phyloP scores from a whole-genome alignment of 345 rosid genomes.

The Raphanus sativus region DNA sequence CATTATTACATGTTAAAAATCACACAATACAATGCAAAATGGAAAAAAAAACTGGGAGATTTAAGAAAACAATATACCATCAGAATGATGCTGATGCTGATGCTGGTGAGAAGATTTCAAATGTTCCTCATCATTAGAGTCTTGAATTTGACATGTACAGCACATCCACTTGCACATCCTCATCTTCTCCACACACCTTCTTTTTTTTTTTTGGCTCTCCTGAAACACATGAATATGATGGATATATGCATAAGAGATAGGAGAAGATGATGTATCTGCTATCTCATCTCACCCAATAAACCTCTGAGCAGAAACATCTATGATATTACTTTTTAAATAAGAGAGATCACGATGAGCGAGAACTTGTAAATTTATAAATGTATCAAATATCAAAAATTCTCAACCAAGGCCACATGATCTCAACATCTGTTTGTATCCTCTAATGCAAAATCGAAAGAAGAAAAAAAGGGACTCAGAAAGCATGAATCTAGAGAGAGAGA shows the following conservation, averaged over 20 bases:
- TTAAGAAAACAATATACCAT: slow-evolving; percentile 44
- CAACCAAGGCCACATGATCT: too few species aligned
- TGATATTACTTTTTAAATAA: background rate
- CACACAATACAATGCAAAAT: background rate
- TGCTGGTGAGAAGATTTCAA: slow-evolving; percentile 55
- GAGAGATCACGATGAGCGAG: slow-evolving; percentile 4
- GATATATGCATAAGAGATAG: slow-evolving; percentile 2
- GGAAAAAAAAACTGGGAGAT: background rate
- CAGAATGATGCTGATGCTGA: slow-evolving; percentile 29
- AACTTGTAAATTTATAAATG: too few species aligned
- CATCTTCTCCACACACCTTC: slow-evolving; percentile 41
- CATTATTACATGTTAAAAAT: background rate
- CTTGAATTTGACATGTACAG: slow-evolving; percentile 82
- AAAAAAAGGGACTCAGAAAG: background rate
- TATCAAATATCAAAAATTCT: too few species aligned
- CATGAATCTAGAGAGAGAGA: slow-evolving; percentile 1
- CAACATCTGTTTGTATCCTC: too few species aligned
- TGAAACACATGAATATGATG: slow-evolving; percentile 4
- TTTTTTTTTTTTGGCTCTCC: slow-evolving; percentile 11
- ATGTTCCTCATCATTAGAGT: slow-evolving; percentile 64
- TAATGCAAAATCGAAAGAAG: too few species aligned
- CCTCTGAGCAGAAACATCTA: too few species aligned
- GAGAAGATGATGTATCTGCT: background rate
- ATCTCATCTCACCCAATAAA: background rate
- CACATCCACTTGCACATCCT: slow-evolving; percentile 95